phyloP scores from a whole-genome alignment of 495 filamentous ascomycete genomes.

The Lineolata rhizophorae region DNA sequence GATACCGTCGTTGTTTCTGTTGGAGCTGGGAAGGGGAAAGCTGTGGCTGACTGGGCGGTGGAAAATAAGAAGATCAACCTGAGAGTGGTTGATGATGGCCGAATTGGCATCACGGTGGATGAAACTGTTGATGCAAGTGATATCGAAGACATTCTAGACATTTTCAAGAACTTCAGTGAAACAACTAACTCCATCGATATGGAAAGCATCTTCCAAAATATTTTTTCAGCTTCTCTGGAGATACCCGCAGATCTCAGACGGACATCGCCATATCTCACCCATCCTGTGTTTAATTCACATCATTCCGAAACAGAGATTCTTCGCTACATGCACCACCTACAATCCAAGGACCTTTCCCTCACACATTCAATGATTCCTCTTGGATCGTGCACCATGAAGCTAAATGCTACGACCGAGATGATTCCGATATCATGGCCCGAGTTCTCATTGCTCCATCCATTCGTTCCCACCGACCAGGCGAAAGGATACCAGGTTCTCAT shows the following conservation, averaged over 20 bases:
- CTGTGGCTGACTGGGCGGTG: constrained; percentile 27
- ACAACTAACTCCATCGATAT: constrained; percentile 4
- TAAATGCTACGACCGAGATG: constrained; percentile 93
- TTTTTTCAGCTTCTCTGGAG: background rate
- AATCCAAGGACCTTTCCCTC: constrained; percentile 88
- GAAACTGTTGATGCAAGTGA: constrained; percentile 45
- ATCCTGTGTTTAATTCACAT: constrained; percentile 91
- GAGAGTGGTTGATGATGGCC: constrained; percentile 32
- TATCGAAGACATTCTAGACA: constrained; percentile 31
- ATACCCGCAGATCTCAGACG: constrained; percentile 40
- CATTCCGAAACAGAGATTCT: constrained; percentile 94
- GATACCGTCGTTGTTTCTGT: constrained; percentile 63
- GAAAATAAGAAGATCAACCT: constrained; percentile 37
- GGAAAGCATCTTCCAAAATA: background rate
- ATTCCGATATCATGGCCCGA: constrained; percentile 68
- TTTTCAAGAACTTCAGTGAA: constrained; percentile 25
- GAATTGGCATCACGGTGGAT: constrained; percentile 48
- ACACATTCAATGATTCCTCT: constrained; percentile 98
- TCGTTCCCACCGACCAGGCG: constrained; percentile 38
- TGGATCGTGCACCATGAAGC: constrained; percentile 99
- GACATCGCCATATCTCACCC: constrained; percentile 58
- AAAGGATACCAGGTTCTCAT: constrained; percentile 52
- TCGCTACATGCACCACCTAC: constrained; percentile 82
- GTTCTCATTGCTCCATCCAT: constrained; percentile 75
- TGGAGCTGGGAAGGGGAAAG: constrained; percentile 21